phyloP scores from a whole-genome alignment of 2,329 filamentous ascomycete species.

The Apiospora saccharicola region DNA sequence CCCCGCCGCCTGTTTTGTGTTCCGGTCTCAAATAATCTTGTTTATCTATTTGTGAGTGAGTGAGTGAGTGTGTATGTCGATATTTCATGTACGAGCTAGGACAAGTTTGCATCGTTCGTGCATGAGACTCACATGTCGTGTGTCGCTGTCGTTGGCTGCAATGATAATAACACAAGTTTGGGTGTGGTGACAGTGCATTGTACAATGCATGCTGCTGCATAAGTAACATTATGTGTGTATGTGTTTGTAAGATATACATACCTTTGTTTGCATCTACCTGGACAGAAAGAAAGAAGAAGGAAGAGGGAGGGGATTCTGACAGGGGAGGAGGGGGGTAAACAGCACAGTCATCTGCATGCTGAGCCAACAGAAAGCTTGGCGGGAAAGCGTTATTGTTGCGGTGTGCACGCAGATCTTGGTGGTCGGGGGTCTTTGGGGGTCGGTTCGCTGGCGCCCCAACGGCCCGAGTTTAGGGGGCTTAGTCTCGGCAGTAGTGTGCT shows the following conservation, averaged over 20 bases:
- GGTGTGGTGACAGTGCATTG: slow-evolving; percentile 1
- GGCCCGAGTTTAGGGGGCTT: neutral
- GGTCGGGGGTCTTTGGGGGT: neutral
- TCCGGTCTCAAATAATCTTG: too few relatives aligned
- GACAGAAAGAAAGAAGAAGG: neutral
- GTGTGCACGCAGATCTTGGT: neutral
- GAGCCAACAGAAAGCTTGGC: slow-evolving; percentile 1
- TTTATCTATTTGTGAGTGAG: neutral
- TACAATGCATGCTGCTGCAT: neutral
- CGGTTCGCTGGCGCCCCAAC: slow-evolving; percentile 17
- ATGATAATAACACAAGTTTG: too few relatives aligned
- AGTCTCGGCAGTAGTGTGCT: neutral
- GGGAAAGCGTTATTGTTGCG: neutral
- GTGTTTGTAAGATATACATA: too few relatives aligned
- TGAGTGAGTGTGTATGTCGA: neutral
- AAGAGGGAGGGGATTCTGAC: neutral
- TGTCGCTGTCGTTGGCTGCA: slow-evolving; percentile 6
- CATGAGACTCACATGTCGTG: neutral
- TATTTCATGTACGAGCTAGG: neutral
- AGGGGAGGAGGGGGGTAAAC: neutral
- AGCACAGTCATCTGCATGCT: neutral
- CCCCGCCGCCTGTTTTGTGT: neutral
- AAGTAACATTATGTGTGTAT: neutral
- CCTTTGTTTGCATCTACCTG: neutral
- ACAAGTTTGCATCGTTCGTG: neutral